phyloP scores from a whole-genome alignment of 169 alveolate genomes.

The Plasmodium blacklocki region DNA sequence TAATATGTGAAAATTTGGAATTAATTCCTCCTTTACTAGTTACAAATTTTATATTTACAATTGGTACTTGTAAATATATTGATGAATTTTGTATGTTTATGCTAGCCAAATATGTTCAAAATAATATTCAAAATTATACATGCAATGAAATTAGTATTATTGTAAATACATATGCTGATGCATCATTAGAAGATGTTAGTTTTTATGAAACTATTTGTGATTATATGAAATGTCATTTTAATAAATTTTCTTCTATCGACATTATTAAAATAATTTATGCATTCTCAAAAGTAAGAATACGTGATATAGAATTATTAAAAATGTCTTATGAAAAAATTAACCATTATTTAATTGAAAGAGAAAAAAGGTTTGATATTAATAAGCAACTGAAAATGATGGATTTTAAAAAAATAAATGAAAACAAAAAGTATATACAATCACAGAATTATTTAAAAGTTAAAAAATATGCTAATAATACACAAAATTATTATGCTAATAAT shows the following conservation, averaged over 20 bases:
- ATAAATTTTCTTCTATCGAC: slow-evolving; percentile 36
- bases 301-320: slow-evolving; percentile 45
- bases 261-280: slow-evolving; percentile 62
- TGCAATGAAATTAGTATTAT: slow-evolving; percentile 57
- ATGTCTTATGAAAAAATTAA: slow-evolving; percentile 59
- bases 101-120: slow-evolving; percentile 73
- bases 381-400: slow-evolving; percentile 6
- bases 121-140: slow-evolving; percentile 26
- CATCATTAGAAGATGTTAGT: slow-evolving; percentile 70
- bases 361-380: slow-evolving; percentile 7
- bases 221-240: slow-evolving; percentile 31
- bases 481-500: no score
- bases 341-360: slow-evolving; percentile 38
- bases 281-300: slow-evolving; percentile 61
- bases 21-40: slow-evolving; percentile 42
- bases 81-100: slow-evolving; percentile 76
- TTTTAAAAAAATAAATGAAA: background rate
- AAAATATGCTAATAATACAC: background rate
- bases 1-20: slow-evolving; percentile 64
- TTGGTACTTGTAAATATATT: slow-evolving; percentile 70
- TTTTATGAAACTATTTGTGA: slow-evolving; percentile 74
- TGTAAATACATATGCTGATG: slow-evolving; percentile 74
- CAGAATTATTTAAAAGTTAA: background rate
- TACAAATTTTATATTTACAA: slow-evolving; percentile 70
- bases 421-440: background rate